Conservation (phyloP, 495 filamentous ascomycete genomes). For the Lepraria neglecta region DNA sequence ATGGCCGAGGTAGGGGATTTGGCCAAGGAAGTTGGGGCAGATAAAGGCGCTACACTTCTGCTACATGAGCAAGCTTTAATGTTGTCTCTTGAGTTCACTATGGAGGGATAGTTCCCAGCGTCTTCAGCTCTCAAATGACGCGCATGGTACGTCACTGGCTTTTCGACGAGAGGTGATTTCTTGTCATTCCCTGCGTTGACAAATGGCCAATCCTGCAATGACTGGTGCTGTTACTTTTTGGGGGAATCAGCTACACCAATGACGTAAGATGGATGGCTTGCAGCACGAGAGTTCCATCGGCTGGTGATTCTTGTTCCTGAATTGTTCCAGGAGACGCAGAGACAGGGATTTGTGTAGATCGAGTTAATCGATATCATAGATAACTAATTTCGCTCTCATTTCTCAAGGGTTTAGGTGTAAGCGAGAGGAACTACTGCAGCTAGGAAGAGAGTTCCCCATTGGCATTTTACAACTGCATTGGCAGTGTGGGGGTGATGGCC, state of each 20-base stretch:
- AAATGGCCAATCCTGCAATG: not conserved
- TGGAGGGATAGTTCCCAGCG: not conserved
- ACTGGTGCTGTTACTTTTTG: not conserved
- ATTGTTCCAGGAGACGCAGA: not conserved
- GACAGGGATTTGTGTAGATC: slow-evolving; percentile 5
- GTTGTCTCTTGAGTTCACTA: not conserved
- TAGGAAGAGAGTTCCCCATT: not conserved
- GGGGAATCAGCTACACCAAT: not conserved
- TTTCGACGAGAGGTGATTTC: not conserved
- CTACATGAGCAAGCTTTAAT: not conserved
- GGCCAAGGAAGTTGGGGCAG: slow-evolving; percentile 15
- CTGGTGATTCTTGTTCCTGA: slow-evolving; percentile 9
- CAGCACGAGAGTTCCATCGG: not conserved
- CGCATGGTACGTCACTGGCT: not conserved
- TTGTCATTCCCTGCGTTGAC: not conserved
- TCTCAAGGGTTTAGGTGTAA: not conserved
- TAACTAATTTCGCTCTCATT: not conserved
- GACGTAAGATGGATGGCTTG: slow-evolving; percentile 5
- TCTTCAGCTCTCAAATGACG: not conserved
- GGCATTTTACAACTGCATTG: slow-evolving; percentile 2
- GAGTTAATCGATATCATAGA: not conserved
- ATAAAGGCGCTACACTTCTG: not conserved
- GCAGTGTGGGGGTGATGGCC: not conserved
- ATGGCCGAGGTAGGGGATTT: slow-evolving; percentile 8
- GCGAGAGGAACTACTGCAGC: slow-evolving; percentile 7